Evolutionary conservation across 805 yeast genomes (phyloP), one percentile per base, ranked within the genome.

Genomic region (Candida awuae): DNA sequence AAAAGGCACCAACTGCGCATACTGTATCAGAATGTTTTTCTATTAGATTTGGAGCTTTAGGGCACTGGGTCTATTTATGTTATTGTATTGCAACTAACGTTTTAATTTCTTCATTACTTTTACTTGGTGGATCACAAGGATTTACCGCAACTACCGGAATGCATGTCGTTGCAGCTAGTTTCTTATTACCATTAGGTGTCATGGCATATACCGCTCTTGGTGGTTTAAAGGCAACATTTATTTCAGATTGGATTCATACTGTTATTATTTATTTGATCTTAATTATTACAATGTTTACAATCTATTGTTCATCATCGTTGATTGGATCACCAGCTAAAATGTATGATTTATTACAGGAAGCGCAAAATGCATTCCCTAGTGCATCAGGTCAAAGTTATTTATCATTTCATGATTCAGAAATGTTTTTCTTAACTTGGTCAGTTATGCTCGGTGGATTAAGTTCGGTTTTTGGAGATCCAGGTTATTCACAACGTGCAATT

Each of bases 171-270:
- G 77, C 76, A 7, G 68, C 73, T 1, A 56, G 63, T 41, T 62
- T 69, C 42, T 47, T 71, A 15, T 47, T 71, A 6, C 75, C 76
- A 4, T 45, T 70, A 18, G 71, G 71, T 33, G 76, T 72, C 16
- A 53, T 66, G 34, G 51, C 68, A 19, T 73, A 73, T 49, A 72
- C 76, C 1, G 58, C 64, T 8, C 55, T 68, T 20, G 78, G 78
- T 32, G 79, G 78, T 5, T 54, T 73, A 32, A 71, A 66, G 42
- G 73, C 77, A 4, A 73, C 79, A 1, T 71, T 72, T 47, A 56
- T 73, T 29, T 66, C 77, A 4, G 78, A 73, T 46, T 70, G 71
- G 66, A 63, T 66, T 30, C 76, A 71, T 48, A 67, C 74, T 10
- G 59, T 61, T 25, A 57, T 62, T 32, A 54, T 63, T 30, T 58